phyloP scores from a whole-genome alignment of 129 eudicot species.

The Centaurea solstitialis region DNA sequence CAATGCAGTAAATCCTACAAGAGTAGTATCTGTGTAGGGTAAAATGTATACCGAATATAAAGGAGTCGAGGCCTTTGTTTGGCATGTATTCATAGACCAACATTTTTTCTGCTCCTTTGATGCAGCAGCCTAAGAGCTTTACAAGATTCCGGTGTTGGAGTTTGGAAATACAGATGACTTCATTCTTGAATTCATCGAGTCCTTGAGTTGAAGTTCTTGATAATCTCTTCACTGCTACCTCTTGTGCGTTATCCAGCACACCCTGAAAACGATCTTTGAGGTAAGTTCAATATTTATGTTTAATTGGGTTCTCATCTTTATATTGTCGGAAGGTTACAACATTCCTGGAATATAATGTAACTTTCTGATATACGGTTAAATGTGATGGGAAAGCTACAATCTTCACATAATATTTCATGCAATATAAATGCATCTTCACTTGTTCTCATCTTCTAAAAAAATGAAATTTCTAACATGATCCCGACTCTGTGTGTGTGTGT shows the following conservation, averaged over 20 bases:
- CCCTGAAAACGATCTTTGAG: constrained; percentile 26
- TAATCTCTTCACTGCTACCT: constrained; percentile 59
- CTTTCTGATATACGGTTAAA: too few species aligned
- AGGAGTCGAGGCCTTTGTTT: constrained; percentile 53
- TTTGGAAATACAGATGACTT: constrained; percentile 54
- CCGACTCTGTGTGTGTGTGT: background rate
- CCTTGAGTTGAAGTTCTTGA: constrained; percentile 61
- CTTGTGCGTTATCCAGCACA: constrained; percentile 35
- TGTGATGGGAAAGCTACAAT: too few species aligned
- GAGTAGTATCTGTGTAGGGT: background rate
- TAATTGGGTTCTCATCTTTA: background rate
- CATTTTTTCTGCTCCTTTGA: constrained; percentile 49
- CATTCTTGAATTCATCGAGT: constrained; percentile 52
- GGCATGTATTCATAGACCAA: constrained; percentile 61
- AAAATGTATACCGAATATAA: constrained; percentile 42
- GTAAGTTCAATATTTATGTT: background rate
- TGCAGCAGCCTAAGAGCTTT: constrained; percentile 50
- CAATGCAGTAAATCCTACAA: background rate
- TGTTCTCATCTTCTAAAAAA: too few species aligned
- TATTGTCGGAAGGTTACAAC: background rate
- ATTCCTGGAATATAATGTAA: too few species aligned
- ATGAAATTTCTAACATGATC: too few species aligned
- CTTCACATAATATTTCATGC: too few species aligned
- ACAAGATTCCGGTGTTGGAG: constrained; percentile 61
- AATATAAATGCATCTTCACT: too few species aligned